Base-by-base conservation (phyloP, 257 asterid genomes). In the Solanum virginianum region DNA sequence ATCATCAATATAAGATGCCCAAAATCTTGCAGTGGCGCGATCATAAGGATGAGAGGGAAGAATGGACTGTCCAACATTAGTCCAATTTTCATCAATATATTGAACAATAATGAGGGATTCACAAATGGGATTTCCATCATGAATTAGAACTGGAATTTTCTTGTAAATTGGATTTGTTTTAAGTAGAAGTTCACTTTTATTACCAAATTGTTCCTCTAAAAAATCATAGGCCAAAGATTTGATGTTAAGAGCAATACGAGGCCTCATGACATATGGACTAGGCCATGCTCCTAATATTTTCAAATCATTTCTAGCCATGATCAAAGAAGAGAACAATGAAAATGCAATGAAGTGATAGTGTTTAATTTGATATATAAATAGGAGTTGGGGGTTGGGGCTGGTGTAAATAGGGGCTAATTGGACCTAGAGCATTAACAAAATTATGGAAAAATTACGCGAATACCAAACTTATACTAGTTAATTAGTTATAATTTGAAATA, bases 1-100 rank as follows among this genome's bases (percentile, higher is more conserved):
- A 71, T 86, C 90, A 22, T 89, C 91, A 69, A 89, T 66, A 54
- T 85, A 87, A 66, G 86, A 41, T 16, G 89, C 90, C 91, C 91
- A 89, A 82, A 89, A 89, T 6, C 85, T 87, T 2, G 81, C 86
- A 51, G 65, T 20, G 59, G 91, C 90, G 17, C 89, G 89, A 41
- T 89, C 86, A 47, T 87, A 71, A 10, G 91, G 88, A 83, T 87
- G 80, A 5, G 89, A 68, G 14, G 91, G 90, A 10, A 87, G 83
- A 29, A 81, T 84, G n/a, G 72, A 14, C 3, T 75, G 87, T 9
- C 83, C 87, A 36, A 65, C 82, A 41, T 41, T 18, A 83, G 85
- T 49, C 92, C 92, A 87, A 57, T 24, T 83, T 18, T 88, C 88
- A 53, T 89, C 92, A 72, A 89, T 86, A 56, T 89, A 89, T 15